These are phyloP conservation scores for Hypoxylon fuscum DNA, from an alignment of 495 filamentous ascomycete genomes.

Conservation along the genomic window DNA sequence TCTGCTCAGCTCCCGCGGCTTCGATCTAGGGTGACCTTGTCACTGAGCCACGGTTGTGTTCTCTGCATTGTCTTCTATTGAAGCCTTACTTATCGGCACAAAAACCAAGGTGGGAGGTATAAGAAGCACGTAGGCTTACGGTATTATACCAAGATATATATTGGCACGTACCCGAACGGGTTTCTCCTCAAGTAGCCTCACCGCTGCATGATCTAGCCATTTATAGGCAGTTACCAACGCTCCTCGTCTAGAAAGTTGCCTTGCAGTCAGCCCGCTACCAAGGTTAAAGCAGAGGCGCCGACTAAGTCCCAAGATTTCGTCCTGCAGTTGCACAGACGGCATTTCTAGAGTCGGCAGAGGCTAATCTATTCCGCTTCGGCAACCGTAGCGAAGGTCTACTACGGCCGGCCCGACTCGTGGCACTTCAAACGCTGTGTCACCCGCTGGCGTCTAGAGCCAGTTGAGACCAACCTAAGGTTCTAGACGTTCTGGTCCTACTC, in stretches of 20 bases:
- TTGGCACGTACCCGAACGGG: slow-evolving; percentile 10
- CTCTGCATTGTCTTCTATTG: slow-evolving; percentile 3
- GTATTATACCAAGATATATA: background rate
- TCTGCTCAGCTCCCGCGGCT: slow-evolving; percentile 12
- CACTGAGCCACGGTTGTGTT: slow-evolving; percentile 14
- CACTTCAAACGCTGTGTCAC: slow-evolving; percentile 17
- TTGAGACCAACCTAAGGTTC: slow-evolving; percentile 17
- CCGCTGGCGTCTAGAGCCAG: slow-evolving; percentile 2
- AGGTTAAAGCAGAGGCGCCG: slow-evolving; percentile 8
- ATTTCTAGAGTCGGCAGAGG: slow-evolving; percentile 16
- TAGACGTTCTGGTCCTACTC: slow-evolving; percentile 10
- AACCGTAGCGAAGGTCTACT: slow-evolving; percentile 15
- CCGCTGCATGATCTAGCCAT: slow-evolving; percentile 3
- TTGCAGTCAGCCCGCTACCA: slow-evolving; percentile 10
- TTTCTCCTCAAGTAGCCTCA: slow-evolving; percentile 4
- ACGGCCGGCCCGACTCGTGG: slow-evolving; percentile 28
- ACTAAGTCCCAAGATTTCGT: slow-evolving; percentile 6
- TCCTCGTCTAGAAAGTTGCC: slow-evolving; percentile 9
- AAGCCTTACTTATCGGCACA: slow-evolving; percentile 3
- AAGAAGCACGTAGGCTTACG: background rate
- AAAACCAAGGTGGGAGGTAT: slow-evolving; percentile 3
- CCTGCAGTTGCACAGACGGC: slow-evolving; percentile 9
- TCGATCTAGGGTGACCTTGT: slow-evolving; percentile 13
- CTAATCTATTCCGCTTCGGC: slow-evolving; percentile 20
- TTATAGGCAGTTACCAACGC: slow-evolving; percentile 6